Evolutionary conservation across 768 basidiomycete genomes (phyloP), one percentile per base, ranked within the genome.

Genomic region (Hydnomerulius pinastri): DNA sequence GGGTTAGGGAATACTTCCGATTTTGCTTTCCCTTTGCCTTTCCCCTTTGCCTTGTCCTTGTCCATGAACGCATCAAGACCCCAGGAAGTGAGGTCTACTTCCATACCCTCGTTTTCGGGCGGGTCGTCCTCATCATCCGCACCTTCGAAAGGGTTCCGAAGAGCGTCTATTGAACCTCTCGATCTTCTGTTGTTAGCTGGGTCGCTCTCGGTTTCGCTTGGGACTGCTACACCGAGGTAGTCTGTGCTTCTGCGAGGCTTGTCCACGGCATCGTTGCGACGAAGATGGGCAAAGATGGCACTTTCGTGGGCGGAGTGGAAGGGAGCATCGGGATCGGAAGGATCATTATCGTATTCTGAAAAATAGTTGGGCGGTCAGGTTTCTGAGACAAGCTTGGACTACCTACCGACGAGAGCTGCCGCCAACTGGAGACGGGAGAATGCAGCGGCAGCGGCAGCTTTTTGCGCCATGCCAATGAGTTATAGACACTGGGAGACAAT

Each of bases 301-400:
- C 90, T 92, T 52, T 92, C 88, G 37, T 90, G 81, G 4, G 90
- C 90, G 40, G 81, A 85, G 48, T 77, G 79, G 55, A 74, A 70
- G 7, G 82, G 81, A 10, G 72, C 76, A 44, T 81, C 69, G 6
- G 85, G 85, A 64, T 91, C 75, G n/a, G 77, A 72, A 29, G 79
- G 75, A 65, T 94, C 90, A 56, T 94, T 94, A 77, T 95, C 92
- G 65, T 95, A 95, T 69, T 95, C 92, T 94, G 55, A 15, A 37
- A 2, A 44, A 48, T 37, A 23, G n/a, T 48, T 57, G 24, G 37
- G 47, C 24, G 1, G 30, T 11, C 4, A 33, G 10, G 21, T 47
- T 25, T 46, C 18, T 29, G 20, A 36, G 46, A 52, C 44, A 35
- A 13, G 45, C 11, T 38, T 32, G 40, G 36, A 11, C 42, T 48